phyloP scores from a whole-genome alignment of 306 rosid genomes.

The Styphnolobium japonicum region DNA sequence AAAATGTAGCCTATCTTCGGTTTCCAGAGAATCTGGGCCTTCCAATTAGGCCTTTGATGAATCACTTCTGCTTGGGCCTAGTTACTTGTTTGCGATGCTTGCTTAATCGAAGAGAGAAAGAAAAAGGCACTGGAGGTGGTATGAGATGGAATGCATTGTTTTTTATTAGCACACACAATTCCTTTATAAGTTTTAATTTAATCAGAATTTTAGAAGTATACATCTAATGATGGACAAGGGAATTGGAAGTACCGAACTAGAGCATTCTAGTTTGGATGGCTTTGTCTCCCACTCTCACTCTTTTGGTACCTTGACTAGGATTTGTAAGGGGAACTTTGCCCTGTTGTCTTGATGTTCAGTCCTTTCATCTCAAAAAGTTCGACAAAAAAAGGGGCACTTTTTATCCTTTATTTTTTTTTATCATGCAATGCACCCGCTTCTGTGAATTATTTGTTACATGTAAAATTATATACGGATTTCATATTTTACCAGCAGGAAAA shows the following conservation, averaged over 20 bases:
- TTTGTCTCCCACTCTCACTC: not conserved
- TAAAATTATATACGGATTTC: not conserved
- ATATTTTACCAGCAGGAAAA: not conserved
- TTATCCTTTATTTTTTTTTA: not conserved
- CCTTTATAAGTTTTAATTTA: not conserved
- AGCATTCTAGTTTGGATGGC: not conserved
- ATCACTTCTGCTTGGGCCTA: not conserved
- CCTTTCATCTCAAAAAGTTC: not conserved
- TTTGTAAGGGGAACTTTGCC: not conserved
- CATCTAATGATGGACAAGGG: not conserved
- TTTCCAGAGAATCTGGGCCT: no score
- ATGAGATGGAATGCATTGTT: no score
- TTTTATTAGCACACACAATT: not conserved
- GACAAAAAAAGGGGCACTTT: not conserved
- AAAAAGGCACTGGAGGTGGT: no score
- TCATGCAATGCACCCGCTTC: not conserved
- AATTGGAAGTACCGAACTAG: not conserved
- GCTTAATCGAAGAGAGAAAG: no score
- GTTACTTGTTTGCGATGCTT: no score
- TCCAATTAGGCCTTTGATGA: not conserved
- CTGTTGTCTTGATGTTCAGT: not conserved
- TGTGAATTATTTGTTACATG: not conserved
- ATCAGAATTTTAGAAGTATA: not conserved
- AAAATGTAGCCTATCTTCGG: no score
- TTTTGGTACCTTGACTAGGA: not conserved